A percentile compares a stretch with the other conserved stretches of the same genome.
phyloP scores from a whole-genome alignment of 2,329 filamentous ascomycete species.

The Malbranchea zuffiana region DNA sequence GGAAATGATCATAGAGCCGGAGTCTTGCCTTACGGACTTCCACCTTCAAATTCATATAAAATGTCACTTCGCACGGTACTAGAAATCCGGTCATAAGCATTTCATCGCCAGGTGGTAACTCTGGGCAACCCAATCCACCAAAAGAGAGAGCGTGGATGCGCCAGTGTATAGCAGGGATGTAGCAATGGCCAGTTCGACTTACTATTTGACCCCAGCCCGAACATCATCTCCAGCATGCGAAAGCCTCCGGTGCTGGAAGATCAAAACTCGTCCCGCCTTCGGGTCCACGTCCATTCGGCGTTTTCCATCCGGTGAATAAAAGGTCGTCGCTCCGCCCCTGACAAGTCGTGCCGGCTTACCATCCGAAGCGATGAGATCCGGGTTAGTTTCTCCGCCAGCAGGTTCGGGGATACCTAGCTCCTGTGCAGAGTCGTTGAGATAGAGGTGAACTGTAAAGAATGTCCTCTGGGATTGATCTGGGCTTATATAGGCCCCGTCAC shows the following conservation, averaged over 20 bases:
- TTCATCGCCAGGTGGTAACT: too few relatives aligned
- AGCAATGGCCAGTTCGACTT: too few relatives aligned
- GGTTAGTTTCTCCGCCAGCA: slow-evolving; percentile 16
- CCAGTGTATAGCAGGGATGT: too few relatives aligned
- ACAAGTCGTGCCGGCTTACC: slow-evolving; percentile 20
- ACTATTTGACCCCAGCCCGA: slow-evolving; percentile 42
- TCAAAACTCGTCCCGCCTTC: slow-evolving; percentile 41
- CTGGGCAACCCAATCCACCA: too few relatives aligned
- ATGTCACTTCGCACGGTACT: too few relatives aligned
- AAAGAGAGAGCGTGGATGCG: too few relatives aligned
- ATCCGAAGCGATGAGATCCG: slow-evolving; percentile 1
- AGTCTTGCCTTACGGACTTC: too few relatives aligned
- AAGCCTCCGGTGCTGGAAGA: slow-evolving; percentile 46
- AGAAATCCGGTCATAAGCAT: too few relatives aligned
- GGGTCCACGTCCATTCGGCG: slow-evolving; percentile 37
- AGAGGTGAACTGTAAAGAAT: slow-evolving; percentile 47
- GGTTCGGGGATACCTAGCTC: slow-evolving; percentile 17
- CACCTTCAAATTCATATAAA: too few relatives aligned
- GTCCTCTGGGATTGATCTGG: slow-evolving; percentile 41
- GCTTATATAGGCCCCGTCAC: slow-evolving; percentile 51
- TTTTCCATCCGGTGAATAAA: slow-evolving; percentile 24
- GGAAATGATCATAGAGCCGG: too few relatives aligned
- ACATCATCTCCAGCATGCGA: slow-evolving; percentile 48
- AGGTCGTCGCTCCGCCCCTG: slow-evolving; percentile 46
- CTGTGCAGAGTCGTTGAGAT: slow-evolving; percentile 39